These are phyloP conservation scores for Pseudogymnoascus sp. DNA, from an alignment of 2,329 filamentous ascomycete genomes.

Conservation along the genomic window DNA sequence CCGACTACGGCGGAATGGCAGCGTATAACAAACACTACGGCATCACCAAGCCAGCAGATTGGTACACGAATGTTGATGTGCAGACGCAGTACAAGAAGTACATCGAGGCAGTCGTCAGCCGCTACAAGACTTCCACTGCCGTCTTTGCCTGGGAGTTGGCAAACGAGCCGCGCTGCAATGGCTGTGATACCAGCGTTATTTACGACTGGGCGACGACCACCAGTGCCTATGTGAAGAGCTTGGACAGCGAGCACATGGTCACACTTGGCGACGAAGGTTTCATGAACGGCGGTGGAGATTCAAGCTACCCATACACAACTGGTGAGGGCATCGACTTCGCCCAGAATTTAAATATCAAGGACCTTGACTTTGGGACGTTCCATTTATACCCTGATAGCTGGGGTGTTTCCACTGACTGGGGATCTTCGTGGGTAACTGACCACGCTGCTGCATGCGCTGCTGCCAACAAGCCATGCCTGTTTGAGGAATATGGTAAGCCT, in stretches of 20 bases:
- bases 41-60: slow-evolving; percentile 38
- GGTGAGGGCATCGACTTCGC: slow-evolving; percentile 39
- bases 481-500: slow-evolving; percentile 35
- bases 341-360: slow-evolving; percentile 39
- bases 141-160: slow-evolving; percentile 64
- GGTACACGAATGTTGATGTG: slow-evolving; percentile 48
- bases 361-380: slow-evolving; percentile 46
- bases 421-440: slow-evolving; percentile 39
- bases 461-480: slow-evolving; percentile 34
- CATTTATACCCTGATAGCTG: slow-evolving; percentile 44
- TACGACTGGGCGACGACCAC: slow-evolving; percentile 52
- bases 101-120: slow-evolving; percentile 49
- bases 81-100: slow-evolving; percentile 54
- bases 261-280: slow-evolving; percentile 59
- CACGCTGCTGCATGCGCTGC: slow-evolving; percentile 35
- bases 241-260: slow-evolving; percentile 56
- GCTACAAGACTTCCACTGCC: slow-evolving; percentile 52
- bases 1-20: slow-evolving; percentile 58
- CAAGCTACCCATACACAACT: slow-evolving; percentile 36
- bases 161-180: slow-evolving; percentile 60
- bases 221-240: slow-evolving; percentile 55
- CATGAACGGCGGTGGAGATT: slow-evolving; percentile 26
- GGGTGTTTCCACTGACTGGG: slow-evolving; percentile 33
- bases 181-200: slow-evolving; percentile 51
- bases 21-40: slow-evolving; percentile 51